phyloP scores from a whole-genome alignment of 1,284 basidiomycete genomes.

The Ceratobasidium sp. region DNA sequence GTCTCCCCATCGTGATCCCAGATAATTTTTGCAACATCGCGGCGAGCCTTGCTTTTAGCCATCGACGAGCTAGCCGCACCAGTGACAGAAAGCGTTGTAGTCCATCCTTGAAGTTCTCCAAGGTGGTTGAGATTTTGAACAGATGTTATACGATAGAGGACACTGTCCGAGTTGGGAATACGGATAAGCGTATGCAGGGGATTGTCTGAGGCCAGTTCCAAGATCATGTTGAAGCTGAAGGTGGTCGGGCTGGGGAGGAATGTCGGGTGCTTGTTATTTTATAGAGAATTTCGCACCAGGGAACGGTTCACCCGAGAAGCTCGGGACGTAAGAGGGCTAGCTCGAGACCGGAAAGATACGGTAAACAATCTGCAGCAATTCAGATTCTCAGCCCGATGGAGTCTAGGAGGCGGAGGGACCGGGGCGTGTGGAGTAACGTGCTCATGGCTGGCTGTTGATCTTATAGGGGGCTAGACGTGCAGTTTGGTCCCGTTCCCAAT shows the following conservation, averaged over 20 bases:
- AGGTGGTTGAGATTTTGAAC: slow-evolving; percentile 39
- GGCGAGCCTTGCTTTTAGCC: slow-evolving; percentile 30
- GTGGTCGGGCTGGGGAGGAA: neutral
- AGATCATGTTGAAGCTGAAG: slow-evolving; percentile 35
- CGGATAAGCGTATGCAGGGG: slow-evolving; percentile 39
- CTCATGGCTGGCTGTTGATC: too few relatives aligned
- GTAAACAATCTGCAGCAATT: neutral
- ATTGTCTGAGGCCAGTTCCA: slow-evolving; percentile 38
- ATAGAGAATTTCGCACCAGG: slow-evolving; percentile 22
- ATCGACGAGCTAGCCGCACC: slow-evolving; percentile 11
- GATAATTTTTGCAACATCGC: slow-evolving; percentile 34
- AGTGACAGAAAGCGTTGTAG: slow-evolving; percentile 28
- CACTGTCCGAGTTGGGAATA: slow-evolving; percentile 32
- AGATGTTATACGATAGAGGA: slow-evolving; percentile 34
- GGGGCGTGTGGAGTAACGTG: neutral
- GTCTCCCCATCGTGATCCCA: slow-evolving; percentile 39
- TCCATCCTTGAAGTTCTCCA: slow-evolving; percentile 37
- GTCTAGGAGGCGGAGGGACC: neutral
- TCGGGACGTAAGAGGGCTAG: slow-evolving; percentile 10
- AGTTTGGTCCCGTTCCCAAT: slow-evolving; percentile 2
- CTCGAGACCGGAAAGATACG: slow-evolving; percentile 19
- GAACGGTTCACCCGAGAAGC: slow-evolving; percentile 23
- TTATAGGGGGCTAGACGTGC: neutral
- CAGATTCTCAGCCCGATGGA: slow-evolving; percentile 3
- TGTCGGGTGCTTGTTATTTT: slow-evolving; percentile 16